Conservation (phyloP, 495 filamentous ascomycete genomes). For the Hypoxylon subgilvum region DNA sequence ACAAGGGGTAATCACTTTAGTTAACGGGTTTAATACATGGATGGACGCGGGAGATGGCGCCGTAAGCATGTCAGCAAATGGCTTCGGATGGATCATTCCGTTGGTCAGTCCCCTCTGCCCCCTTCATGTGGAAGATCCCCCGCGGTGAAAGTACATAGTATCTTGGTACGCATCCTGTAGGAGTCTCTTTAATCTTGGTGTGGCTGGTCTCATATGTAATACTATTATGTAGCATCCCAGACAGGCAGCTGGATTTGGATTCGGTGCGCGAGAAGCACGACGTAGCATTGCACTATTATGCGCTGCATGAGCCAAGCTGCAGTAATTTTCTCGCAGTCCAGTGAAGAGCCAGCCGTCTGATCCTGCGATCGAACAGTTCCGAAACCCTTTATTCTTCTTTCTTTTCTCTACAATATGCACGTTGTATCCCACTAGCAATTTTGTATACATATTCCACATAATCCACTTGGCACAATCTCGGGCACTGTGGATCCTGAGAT, state of each 20-base stretch:
- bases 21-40: constrained; percentile 19
- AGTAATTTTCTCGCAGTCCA: not conserved
- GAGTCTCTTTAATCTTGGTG: constrained; percentile 7
- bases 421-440: not conserved
- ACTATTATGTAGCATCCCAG: constrained; percentile 18
- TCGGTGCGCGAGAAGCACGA: constrained; percentile 5
- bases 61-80: constrained; percentile 17
- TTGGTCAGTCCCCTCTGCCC: constrained; percentile 24
- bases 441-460: too few relatives aligned
- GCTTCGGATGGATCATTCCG: constrained; percentile 2
- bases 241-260: constrained; percentile 21
- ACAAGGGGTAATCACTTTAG: too few relatives aligned
- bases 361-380: not conserved
- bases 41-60: not conserved
- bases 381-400: not conserved
- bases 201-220: constrained; percentile 18
- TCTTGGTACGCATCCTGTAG: constrained; percentile 12
- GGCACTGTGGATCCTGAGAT: too few relatives aligned
- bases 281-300: constrained; percentile 17
- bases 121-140: not conserved
- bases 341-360: constrained; percentile 7
- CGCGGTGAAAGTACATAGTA: constrained; percentile 3
- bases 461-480: too few relatives aligned
- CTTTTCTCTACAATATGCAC: too few relatives aligned
- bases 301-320: constrained; percentile 4